A percentile compares a stretch with the other conserved stretches of the same genome.
Evolutionary conservation across 306 rosid genomes (phyloP).

Genomic region (Coriaria nepalensis): DNA sequence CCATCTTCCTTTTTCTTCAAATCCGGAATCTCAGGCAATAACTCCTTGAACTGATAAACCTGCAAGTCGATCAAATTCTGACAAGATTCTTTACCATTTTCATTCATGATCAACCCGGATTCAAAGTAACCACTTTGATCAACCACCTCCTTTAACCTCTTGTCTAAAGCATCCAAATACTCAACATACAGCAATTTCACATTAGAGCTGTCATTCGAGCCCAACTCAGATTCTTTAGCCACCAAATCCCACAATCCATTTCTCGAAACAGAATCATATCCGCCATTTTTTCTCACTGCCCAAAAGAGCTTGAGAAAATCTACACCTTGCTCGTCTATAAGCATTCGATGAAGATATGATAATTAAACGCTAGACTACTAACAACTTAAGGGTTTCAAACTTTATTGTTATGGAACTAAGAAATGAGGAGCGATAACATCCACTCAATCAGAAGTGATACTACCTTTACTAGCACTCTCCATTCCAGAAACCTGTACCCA

Average conservation of each 20-base stretch:
- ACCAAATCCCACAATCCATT: constrained; percentile 39
- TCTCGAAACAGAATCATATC: constrained; percentile 30
- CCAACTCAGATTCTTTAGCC: constrained; percentile 39
- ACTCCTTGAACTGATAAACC: constrained; percentile 18
- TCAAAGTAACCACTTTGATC: constrained; percentile 19
- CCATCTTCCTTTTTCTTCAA: constrained; percentile 12
- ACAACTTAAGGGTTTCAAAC: too few species aligned
- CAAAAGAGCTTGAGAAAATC: constrained; percentile 51
- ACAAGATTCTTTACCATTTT: constrained; percentile 20
- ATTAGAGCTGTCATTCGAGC: constrained; percentile 21
- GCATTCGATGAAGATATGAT: too few species aligned
- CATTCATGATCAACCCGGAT: constrained; percentile 12
- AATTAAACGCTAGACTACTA: too few species aligned
- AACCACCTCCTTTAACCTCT: constrained; percentile 21
- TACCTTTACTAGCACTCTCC: too few species aligned
- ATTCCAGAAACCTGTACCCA: too few species aligned
- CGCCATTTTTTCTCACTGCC: constrained; percentile 63
- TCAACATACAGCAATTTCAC: constrained; percentile 36
- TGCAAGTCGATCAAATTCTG: constrained; percentile 39
- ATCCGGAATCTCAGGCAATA: constrained; percentile 15
- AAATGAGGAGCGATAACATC: too few species aligned
- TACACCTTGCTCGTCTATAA: too few species aligned
- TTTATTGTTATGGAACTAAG: too few species aligned
- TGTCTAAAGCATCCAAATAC: constrained; percentile 39
- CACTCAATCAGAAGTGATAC: too few species aligned